phyloP scores from a whole-genome alignment of 306 rosid species.

The Ormosia semicastrata region DNA sequence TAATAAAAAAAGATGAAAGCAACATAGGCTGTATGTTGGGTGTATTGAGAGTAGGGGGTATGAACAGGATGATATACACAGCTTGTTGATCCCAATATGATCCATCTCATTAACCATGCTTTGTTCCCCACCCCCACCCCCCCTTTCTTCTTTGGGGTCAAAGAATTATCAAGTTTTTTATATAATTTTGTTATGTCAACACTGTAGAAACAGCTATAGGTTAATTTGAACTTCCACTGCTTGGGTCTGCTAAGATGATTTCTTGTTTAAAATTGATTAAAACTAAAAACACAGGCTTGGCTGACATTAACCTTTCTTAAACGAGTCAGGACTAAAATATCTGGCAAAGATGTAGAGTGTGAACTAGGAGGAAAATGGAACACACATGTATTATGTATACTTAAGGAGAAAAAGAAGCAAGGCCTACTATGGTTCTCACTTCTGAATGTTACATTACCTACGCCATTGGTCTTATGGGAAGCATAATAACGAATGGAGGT shows the following conservation, averaged over 20 bases:
- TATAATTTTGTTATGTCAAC: not conserved
- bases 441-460: not conserved
- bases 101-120: not conserved
- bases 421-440: not conserved
- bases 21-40: too few relatives aligned
- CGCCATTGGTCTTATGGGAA: not conserved
- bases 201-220: not conserved
- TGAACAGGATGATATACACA: not conserved
- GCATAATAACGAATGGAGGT: not conserved
- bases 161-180: not conserved
- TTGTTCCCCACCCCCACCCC: not conserved
- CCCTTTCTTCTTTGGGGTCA: not conserved
- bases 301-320: not conserved
- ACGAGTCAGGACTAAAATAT: not conserved
- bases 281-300: not conserved
- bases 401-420: not conserved
- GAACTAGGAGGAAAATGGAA: not conserved
- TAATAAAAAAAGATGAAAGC: not conserved
- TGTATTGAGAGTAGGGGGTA: too few relatives aligned
- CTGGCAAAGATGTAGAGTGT: not conserved
- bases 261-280: not conserved
- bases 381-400: not conserved
- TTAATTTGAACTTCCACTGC: not conserved
- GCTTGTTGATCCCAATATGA: not conserved
- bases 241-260: not conserved